Conservation (phyloP, 2,329 filamentous ascomycete genomes). For the Lasiodiplodia citricola region DNA sequence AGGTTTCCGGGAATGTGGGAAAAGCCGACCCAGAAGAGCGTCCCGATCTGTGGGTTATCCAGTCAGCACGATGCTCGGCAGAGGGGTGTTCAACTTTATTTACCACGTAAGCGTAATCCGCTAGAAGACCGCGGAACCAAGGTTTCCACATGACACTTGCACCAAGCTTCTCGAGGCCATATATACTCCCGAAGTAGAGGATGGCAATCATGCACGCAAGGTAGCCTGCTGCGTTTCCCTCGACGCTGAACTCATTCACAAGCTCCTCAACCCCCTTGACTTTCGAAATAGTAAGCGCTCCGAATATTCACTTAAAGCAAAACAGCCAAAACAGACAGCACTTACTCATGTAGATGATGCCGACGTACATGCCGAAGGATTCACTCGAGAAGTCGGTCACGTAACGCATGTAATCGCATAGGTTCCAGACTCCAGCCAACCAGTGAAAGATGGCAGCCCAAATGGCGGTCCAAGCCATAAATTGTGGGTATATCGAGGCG, state of each 20-base stretch:
- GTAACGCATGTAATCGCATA: slow-evolving; percentile 64
- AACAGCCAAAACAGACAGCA: neutral
- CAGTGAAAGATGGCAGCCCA: slow-evolving; percentile 65
- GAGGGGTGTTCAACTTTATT: slow-evolving; percentile 24
- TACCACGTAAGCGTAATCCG: slow-evolving; percentile 60
- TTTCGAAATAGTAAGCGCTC: slow-evolving; percentile 32
- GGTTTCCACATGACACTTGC: slow-evolving; percentile 52
- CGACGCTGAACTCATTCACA: slow-evolving; percentile 54
- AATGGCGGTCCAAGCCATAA: slow-evolving; percentile 63
- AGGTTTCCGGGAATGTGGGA: slow-evolving; percentile 57
- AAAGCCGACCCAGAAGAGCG: slow-evolving; percentile 61
- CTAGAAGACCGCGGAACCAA: slow-evolving; percentile 52
- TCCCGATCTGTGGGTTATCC: slow-evolving; percentile 47
- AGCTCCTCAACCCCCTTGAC: slow-evolving; percentile 64
- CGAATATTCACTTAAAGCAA: too few species aligned
- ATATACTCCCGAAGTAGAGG: slow-evolving; percentile 58
- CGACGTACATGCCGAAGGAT: slow-evolving; percentile 61
- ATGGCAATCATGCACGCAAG: slow-evolving; percentile 58
- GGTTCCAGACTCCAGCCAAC: slow-evolving; percentile 58
- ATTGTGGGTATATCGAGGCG: slow-evolving; percentile 56
- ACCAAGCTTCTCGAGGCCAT: slow-evolving; percentile 56
- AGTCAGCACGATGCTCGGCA: neutral
- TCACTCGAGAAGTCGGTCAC: slow-evolving; percentile 63
- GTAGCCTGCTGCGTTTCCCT: slow-evolving; percentile 52
- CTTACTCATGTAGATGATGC: slow-evolving; percentile 60